Evolutionary conservation across 2,329 filamentous ascomycete species (phyloP).

Genomic region (Fusarium circinatum): DNA sequence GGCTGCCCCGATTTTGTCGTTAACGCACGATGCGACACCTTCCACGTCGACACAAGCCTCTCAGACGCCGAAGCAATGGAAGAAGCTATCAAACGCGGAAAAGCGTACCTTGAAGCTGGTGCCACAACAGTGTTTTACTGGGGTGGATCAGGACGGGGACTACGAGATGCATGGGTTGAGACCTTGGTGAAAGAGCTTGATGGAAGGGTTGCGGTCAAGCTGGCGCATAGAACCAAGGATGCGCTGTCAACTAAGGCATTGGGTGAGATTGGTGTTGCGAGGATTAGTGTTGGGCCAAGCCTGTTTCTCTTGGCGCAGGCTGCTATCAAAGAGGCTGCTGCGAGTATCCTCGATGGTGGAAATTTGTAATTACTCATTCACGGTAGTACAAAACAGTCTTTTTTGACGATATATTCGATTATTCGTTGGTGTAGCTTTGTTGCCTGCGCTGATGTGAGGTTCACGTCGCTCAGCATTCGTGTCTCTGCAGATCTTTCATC

Average conservation of each 20-base stretch:
- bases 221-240: conserved; percentile 48
- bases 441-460: neutral
- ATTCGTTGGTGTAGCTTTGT: neutral
- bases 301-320: conserved; percentile 55
- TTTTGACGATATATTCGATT: neutral
- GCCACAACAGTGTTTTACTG: conserved; percentile 70
- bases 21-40: conserved; percentile 68
- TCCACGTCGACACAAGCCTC: conserved; percentile 48
- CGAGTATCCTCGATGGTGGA: conserved; percentile 45
- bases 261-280: conserved; percentile 61
- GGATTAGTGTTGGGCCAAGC: conserved; percentile 64
- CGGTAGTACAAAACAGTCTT: neutral
- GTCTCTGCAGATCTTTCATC: neutral
- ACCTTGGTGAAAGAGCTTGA: conserved; percentile 59
- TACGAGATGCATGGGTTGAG: conserved; percentile 58
- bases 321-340: conserved; percentile 49
- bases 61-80: conserved; percentile 51
- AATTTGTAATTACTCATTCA: conserved; percentile 17
- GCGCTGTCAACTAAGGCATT: conserved; percentile 57
- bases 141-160: conserved; percentile 58
- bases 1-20: conserved; percentile 66
- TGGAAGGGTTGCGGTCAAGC: conserved; percentile 61
- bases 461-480: neutral
- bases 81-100: conserved; percentile 64
- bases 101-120: conserved; percentile 66